Percentiles rank a stretch among this genome's conserved stretches.
phyloP scores from a whole-genome alignment of 306 rosid species.

The Pueraria montana region DNA sequence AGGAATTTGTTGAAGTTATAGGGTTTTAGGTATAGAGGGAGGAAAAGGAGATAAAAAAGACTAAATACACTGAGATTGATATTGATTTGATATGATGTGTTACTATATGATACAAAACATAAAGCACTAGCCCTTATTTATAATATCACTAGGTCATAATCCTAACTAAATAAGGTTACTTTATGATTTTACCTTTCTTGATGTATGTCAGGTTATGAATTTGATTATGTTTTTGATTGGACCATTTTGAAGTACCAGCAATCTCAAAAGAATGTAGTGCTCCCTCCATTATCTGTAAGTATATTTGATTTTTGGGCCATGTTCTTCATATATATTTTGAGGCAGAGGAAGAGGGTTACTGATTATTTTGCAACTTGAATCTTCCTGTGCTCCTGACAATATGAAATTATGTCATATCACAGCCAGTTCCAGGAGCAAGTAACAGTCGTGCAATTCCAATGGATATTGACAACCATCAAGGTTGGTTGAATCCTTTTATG shows the following conservation, averaged over 20 bases:
- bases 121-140: not conserved
- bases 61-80: not conserved
- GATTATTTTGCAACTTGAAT: slow-evolving; percentile 26
- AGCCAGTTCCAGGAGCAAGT: slow-evolving; percentile 79
- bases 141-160: not conserved
- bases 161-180: not conserved
- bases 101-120: not conserved
- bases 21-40: not conserved
- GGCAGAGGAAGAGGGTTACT: slow-evolving; percentile 23
- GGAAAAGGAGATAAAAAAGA: not conserved
- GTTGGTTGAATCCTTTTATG: slow-evolving; percentile 48
- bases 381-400: slow-evolving; percentile 44
- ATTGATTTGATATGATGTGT: not conserved
- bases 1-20: not conserved
- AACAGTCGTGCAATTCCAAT: slow-evolving; percentile 62
- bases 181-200: slow-evolving; percentile 27
- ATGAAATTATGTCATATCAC: slow-evolving; percentile 51
- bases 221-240: slow-evolving; percentile 95
- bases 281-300: slow-evolving; percentile 74
- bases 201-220: slow-evolving; percentile 73
- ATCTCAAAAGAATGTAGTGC: slow-evolving; percentile 77
- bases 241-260: slow-evolving; percentile 93
- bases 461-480: slow-evolving; percentile 73
- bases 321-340: not conserved
- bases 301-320: slow-evolving; percentile 44